These are phyloP conservation scores for Pyrenopolyporus hunteri DNA, from an alignment of 495 filamentous ascomycete genomes.

Conservation along the genomic window DNA sequence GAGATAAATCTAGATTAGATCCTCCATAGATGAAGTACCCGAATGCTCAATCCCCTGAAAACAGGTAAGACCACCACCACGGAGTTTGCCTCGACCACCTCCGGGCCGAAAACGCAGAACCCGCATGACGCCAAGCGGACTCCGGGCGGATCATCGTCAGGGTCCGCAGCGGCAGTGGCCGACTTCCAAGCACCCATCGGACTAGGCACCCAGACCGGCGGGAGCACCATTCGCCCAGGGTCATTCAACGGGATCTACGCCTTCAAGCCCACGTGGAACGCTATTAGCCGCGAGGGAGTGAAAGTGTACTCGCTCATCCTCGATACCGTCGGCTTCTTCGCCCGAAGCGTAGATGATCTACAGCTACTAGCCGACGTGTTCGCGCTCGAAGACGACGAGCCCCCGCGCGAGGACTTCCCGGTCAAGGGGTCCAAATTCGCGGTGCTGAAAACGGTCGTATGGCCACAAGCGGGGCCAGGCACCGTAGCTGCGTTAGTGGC, in stretches of 20 bases:
- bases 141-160: constrained; percentile 60
- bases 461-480: constrained; percentile 56
- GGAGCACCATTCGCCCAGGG: constrained; percentile 57
- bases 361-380: constrained; percentile 56
- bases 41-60: not conserved
- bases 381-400: constrained; percentile 53
- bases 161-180: constrained; percentile 58
- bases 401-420: constrained; percentile 35
- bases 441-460: constrained; percentile 54
- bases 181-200: constrained; percentile 57
- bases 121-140: constrained; percentile 56
- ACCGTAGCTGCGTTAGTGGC: constrained; percentile 51
- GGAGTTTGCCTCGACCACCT: constrained; percentile 54
- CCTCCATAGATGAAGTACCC: not conserved
- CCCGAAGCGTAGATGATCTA: constrained; percentile 57
- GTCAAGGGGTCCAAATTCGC: constrained; percentile 54
- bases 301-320: constrained; percentile 54
- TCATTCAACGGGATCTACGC: constrained; percentile 62
- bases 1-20: constrained; percentile 1
- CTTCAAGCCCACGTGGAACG: constrained; percentile 63
- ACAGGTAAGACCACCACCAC: constrained; percentile 56
- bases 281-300: constrained; percentile 60
- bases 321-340: constrained; percentile 61
- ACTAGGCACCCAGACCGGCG: constrained; percentile 60
- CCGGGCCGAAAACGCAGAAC: constrained; percentile 49